Evolutionary conservation across 805 yeast species (phyloP).

Genomic region (Grigorovia humatica): DNA sequence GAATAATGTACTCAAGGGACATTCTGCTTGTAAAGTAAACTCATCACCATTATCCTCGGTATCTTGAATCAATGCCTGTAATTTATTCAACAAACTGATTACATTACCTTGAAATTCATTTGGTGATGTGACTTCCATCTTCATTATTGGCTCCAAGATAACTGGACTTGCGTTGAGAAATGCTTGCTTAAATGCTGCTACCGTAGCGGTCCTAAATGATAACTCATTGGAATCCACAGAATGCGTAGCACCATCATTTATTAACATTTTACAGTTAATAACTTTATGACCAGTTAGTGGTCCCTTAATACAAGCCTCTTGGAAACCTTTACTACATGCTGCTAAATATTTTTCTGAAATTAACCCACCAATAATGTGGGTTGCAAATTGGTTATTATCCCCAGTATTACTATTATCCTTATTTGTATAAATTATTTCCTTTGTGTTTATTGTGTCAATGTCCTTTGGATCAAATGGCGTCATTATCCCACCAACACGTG

Average conservation of each 20-base stretch:
- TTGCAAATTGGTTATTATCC: conserved; percentile 61
- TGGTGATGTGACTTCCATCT: conserved; percentile 87
- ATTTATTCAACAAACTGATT: conserved; percentile 83
- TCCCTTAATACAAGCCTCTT: conserved; percentile 90
- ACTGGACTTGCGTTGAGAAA: conserved; percentile 78
- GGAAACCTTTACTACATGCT: conserved; percentile 94
- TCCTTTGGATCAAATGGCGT: conserved; percentile 39
- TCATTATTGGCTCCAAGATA: conserved; percentile 93
- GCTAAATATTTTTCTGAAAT: conserved; percentile 88
- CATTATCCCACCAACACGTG: conserved; percentile 84
- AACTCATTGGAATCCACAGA: conserved; percentile 94
- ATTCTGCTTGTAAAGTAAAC: conserved; percentile 85
- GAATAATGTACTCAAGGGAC: conserved; percentile 92
- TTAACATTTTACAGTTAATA: conserved; percentile 82
- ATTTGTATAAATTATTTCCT: background rate
- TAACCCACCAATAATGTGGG: conserved; percentile 92
- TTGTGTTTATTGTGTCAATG: background rate
- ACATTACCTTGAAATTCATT: conserved; percentile 91
- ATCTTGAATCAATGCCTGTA: conserved; percentile 85
- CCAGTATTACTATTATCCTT: conserved; percentile 8
- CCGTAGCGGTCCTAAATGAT: conserved; percentile 88
- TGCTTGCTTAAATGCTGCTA: conserved; percentile 85
- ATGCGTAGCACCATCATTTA: conserved; percentile 96
- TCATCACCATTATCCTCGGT: conserved; percentile 93
- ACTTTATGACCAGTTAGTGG: conserved; percentile 93